Evolutionary conservation across 176 grass and related monocot genomes (phyloP).

Genomic region (Panicum miliaceum): DNA sequence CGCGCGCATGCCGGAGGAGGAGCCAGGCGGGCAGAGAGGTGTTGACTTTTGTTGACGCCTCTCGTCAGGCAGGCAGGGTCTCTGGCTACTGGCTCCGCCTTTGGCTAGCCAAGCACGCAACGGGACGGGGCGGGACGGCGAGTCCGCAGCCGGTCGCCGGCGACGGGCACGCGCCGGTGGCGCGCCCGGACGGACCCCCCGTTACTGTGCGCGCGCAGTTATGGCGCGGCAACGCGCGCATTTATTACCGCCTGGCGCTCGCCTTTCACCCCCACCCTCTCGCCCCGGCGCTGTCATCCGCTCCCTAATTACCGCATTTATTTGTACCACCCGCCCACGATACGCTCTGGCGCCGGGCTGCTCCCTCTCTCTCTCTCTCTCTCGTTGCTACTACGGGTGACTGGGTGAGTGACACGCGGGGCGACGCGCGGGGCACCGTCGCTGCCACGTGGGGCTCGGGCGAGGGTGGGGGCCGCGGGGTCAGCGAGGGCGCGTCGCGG

Average conservation of each 20-base stretch:
- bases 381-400: background rate
- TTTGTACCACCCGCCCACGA: constrained; percentile 41
- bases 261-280: background rate
- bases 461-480: background rate
- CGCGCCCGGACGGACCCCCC: background rate
- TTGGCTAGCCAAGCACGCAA: constrained; percentile 9
- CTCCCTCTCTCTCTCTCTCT: background rate
- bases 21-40: background rate
- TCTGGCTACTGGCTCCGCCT: too few species aligned
- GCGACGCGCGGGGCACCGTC: background rate
- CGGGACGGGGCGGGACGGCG: background rate
- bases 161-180: background rate
- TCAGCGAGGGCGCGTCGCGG: background rate
- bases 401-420: background rate
- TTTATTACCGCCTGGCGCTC: constrained; percentile 35
- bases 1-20: background rate
- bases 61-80: background rate
- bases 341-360: background rate
- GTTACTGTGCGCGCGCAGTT: constrained; percentile 47
- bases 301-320: constrained; percentile 53
- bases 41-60: constrained; percentile 22
- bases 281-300: constrained; percentile 20
- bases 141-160: background rate
- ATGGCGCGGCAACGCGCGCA: constrained; percentile 37
- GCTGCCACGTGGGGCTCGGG: background rate